Evolutionary conservation across 208 protist genomes (phyloP), one percentile per base, ranked within the genome.

Genomic region (Tritrichomonas foetus): DNA sequence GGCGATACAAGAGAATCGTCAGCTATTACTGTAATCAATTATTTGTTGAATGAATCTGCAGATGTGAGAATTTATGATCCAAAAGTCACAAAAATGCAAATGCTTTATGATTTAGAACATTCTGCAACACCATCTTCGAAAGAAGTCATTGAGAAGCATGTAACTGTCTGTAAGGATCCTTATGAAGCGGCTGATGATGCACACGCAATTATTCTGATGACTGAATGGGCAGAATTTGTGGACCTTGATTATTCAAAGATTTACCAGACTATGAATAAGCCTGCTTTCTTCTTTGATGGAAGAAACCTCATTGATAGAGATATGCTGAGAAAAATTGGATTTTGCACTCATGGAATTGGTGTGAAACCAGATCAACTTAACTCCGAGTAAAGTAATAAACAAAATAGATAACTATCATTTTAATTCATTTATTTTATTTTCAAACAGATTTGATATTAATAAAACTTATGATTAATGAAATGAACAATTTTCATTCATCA

Each of bases 151-250:
- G 44, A 95, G 11, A 69, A 95, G 41, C 93, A 75, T 41, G 61
- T 92, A 16, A 94, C 80, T 3, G 50, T 94, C 66, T 94, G 39
- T n/a, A 44, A 95, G 8, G 36, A 93, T 27, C 41, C 94, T 93
- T 93, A 98, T 94, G 96, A 96, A 39, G 96, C 97, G 22, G 95
- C 95, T 27, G 94, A 96, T 30, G 96, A 95, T 41, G 95, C 97
- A 50, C 96, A 98, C 94, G 98, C 97, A 22, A 95, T 99, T 53
- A 94, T 97, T 33, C 95, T 99, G 72, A 94, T 98, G 41, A 99
- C 98, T 27, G 98, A 99, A 94, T 99, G 98, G 98, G 97, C 98
- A 94, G 98, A 98, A 95, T 99, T 99, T 95, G 96, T 96, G 93
- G 95, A 57, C 49, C 95, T 97, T 74, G 96, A 98, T 95, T 98